Evolutionary conservation across 1,139 yeast species (phyloP), one percentile per base, ranked within the genome.

Genomic region (Casaregolazyma suthepensis): DNA sequence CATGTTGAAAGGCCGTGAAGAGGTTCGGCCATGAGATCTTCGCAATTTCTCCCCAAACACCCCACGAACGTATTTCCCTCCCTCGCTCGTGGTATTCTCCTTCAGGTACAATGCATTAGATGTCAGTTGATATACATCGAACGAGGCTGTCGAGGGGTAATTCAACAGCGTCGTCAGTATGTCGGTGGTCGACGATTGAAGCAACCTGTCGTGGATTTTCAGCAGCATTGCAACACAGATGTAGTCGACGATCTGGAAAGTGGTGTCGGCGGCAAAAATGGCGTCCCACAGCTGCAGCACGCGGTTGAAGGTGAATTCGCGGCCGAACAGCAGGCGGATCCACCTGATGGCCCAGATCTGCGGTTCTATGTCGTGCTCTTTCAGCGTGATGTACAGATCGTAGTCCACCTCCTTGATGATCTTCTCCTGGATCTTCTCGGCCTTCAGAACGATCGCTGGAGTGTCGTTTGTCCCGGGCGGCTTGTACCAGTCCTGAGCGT

Each of bases 291-390:
- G 57, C 12, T 53, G 56, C 37, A 71, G 58, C 40, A 64, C 59
- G 5, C 60, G 59, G 18, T 59, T 53, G 45, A 72, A 64, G 2
- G 63, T 64, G 51, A 81, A 68, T 59, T 82, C 86, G 43, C 86
- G 66, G 7, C 79, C 71, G 51, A 82, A 71, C 35, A 82, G 57
- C 43, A 82, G 66, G 17, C 86, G 68, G 26, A 80, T 70, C 71
- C 80, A 82, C 47, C 84, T 65, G 26, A 82, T 79, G 13, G 80
- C 78, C 85, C 86, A 82, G 45, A 82, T 70, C 62, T 80, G 85
- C 3, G 83, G 77, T 60, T 82, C 86, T 4, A 81, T 66, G 52
- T 71, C 74, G 45, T 79, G 67, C 54, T 74, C 74, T 37, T 73
- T 71, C 20, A 78, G 60, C 42, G 61, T 56, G 3, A 56, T 52